Conservation (phyloP, 1,284 basidiomycete genomes). For the Ceratobasidium papillatum region DNA sequence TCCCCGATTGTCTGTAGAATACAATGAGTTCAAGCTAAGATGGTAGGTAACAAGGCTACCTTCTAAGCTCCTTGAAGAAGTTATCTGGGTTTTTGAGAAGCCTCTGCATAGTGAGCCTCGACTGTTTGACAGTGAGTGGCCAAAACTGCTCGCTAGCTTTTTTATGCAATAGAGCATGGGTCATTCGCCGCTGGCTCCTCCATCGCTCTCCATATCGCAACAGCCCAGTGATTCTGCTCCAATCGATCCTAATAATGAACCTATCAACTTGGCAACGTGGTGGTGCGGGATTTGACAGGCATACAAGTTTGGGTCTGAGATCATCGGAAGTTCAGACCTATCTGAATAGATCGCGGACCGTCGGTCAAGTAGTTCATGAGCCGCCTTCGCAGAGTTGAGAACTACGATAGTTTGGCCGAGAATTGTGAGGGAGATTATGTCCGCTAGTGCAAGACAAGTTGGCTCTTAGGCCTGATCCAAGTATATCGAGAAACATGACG, state of each 20-base stretch:
- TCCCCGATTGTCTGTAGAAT: neutral
- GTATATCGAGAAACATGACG: neutral
- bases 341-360: constrained; percentile 41
- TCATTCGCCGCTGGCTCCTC: constrained; percentile 32
- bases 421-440: constrained; percentile 40
- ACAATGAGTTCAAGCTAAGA: neutral
- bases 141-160: constrained; percentile 21
- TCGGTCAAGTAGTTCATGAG: constrained; percentile 40
- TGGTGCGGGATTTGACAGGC: neutral
- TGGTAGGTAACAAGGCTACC: neutral
- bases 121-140: constrained; percentile 17
- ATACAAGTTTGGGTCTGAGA: constrained; percentile 7
- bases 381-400: constrained; percentile 42
- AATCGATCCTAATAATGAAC: neutral
- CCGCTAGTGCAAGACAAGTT: constrained; percentile 5
- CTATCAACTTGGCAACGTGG: neutral
- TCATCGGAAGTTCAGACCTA: constrained; percentile 41
- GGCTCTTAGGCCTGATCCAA: neutral
- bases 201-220: constrained; percentile 28
- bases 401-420: constrained; percentile 41
- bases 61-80: constrained; percentile 11
- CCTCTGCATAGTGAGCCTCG: constrained; percentile 4
- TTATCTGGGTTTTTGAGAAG: constrained; percentile 2
- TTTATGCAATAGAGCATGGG: constrained; percentile 10
- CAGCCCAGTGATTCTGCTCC: constrained; percentile 6